These are phyloP conservation scores for Entoloma clypeatum DNA, from an alignment of 1,284 basidiomycete genomes.

Conservation along the genomic window DNA sequence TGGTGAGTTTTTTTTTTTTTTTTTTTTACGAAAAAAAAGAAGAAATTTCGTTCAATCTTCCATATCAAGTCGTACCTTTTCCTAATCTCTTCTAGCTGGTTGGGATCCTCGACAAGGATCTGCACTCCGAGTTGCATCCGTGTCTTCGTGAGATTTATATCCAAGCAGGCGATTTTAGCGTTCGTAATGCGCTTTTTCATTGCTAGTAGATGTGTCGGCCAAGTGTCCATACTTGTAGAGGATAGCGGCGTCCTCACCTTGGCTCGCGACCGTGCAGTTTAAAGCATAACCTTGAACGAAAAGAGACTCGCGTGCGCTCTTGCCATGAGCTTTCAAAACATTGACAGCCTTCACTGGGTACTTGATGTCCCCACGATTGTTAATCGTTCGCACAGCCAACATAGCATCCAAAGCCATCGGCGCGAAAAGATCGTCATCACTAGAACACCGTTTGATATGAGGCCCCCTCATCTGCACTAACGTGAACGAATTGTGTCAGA, in stretches of 20 bases:
- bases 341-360: slow-evolving; percentile 99
- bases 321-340: slow-evolving; percentile 98
- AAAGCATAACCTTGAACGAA: slow-evolving; percentile 97
- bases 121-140: slow-evolving; percentile 99
- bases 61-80: slow-evolving; percentile 59
- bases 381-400: slow-evolving; percentile 95
- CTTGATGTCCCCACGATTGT: slow-evolving; percentile 93
- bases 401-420: slow-evolving; percentile 99
- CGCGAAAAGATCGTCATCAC: slow-evolving; percentile 97
- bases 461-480: neutral
- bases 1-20: too few relatives aligned
- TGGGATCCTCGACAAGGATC: slow-evolving; percentile 96
- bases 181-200: slow-evolving; percentile 95
- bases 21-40: slow-evolving; percentile 5
- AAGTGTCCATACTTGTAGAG: slow-evolving; percentile 1
- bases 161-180: slow-evolving; percentile 97
- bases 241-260: slow-evolving; percentile 56
- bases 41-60: neutral
- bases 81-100: slow-evolving; percentile 95
- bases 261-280: slow-evolving; percentile 98
- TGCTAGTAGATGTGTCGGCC: slow-evolving; percentile 46
- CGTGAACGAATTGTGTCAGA: slow-evolving; percentile 16
- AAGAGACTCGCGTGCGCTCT: slow-evolving; percentile 92
- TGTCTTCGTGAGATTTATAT: slow-evolving; percentile 97
- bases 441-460: slow-evolving; percentile 28